Percentiles rank a stretch among this genome's conserved stretches.
Evolutionary conservation across 208 protist genomes (phyloP).

Genomic region (Phytomonas francai): DNA sequence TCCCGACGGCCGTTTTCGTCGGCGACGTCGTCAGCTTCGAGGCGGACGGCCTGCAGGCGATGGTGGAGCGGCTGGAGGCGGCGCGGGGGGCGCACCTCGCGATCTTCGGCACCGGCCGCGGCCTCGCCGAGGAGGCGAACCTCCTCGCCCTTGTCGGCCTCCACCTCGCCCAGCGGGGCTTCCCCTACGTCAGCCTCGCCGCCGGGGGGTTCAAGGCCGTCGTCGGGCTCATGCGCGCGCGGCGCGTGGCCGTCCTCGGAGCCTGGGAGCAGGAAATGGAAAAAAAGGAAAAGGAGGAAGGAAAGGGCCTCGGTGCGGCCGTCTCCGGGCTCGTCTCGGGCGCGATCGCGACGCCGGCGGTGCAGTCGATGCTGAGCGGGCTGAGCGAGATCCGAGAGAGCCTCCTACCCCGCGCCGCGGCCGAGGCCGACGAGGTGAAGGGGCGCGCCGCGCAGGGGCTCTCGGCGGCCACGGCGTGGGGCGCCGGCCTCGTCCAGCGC

Average conservation of each 20-base stretch:
- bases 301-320: conserved; percentile 59
- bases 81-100: conserved; percentile 53
- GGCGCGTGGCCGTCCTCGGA: no score
- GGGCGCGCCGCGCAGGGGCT: conserved; percentile 42
- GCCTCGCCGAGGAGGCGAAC: conserved; percentile 80
- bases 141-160: conserved; percentile 80
- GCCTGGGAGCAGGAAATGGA: no score
- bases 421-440: conserved; percentile 34
- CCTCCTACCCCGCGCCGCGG: conserved; percentile 5
- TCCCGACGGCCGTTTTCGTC: conserved; percentile 72
- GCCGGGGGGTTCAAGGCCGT: conserved; percentile 64
- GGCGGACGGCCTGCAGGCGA: conserved; percentile 22
- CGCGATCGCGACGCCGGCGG: conserved; percentile 13
- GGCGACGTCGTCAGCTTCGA: conserved; percentile 41
- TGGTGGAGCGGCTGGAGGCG: conserved; percentile 32
- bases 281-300: no score
- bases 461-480: conserved; percentile 53
- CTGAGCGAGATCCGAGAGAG: conserved; percentile 22
- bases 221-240: conserved; percentile 51
- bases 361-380: conserved; percentile 13
- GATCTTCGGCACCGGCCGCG: conserved; percentile 65
- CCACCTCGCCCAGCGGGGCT: conserved; percentile 55
- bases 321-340: conserved; percentile 21
- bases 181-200: conserved; percentile 72
- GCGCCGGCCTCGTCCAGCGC: conserved; percentile 41